These are phyloP conservation scores for Cladosporium sp. DNA, from an alignment of 2,329 filamentous ascomycete genomes.

Conservation along the genomic window DNA sequence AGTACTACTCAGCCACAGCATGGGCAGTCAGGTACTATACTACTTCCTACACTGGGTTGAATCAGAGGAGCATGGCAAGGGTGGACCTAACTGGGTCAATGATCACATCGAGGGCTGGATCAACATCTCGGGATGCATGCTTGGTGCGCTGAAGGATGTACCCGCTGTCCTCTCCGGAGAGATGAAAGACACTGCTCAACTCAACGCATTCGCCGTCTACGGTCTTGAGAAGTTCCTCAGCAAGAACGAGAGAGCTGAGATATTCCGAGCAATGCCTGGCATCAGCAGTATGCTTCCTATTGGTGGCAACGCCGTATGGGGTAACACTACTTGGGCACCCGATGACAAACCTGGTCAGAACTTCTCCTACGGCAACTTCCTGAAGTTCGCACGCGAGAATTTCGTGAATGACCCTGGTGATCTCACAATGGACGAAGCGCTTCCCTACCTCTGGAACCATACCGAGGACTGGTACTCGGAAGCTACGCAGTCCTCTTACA, in stretches of 20 bases:
- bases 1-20: slow-evolving; percentile 87
- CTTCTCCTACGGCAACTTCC: slow-evolving; percentile 70
- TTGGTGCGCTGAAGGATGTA: slow-evolving; percentile 86
- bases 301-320: slow-evolving; percentile 93
- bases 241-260: slow-evolving; percentile 82
- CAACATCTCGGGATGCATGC: slow-evolving; percentile 97
- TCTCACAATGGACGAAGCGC: slow-evolving; percentile 71
- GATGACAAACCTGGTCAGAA: slow-evolving; percentile 75
- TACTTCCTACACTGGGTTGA: slow-evolving; percentile 83
- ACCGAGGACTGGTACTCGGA: slow-evolving; percentile 82
- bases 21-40: slow-evolving; percentile 93
- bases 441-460: slow-evolving; percentile 72
- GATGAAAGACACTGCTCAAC: slow-evolving; percentile 96
- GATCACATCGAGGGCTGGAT: slow-evolving; percentile 90
- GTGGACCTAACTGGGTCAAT: slow-evolving; percentile 86
- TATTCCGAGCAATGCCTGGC: slow-evolving; percentile 95
- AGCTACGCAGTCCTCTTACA: slow-evolving; percentile 71
- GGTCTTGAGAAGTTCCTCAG: slow-evolving; percentile 93
- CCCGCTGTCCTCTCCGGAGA: slow-evolving; percentile 90
- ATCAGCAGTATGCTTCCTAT: slow-evolving; percentile 96
- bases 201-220: slow-evolving; percentile 95
- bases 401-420: slow-evolving; percentile 55
- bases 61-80: slow-evolving; percentile 68
- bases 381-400: slow-evolving; percentile 72
- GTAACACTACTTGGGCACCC: slow-evolving; percentile 78